Percentiles rank a stretch among this genome's conserved stretches.
phyloP scores from a whole-genome alignment of 345 rosid genomes.

The Brassica rapa region DNA sequence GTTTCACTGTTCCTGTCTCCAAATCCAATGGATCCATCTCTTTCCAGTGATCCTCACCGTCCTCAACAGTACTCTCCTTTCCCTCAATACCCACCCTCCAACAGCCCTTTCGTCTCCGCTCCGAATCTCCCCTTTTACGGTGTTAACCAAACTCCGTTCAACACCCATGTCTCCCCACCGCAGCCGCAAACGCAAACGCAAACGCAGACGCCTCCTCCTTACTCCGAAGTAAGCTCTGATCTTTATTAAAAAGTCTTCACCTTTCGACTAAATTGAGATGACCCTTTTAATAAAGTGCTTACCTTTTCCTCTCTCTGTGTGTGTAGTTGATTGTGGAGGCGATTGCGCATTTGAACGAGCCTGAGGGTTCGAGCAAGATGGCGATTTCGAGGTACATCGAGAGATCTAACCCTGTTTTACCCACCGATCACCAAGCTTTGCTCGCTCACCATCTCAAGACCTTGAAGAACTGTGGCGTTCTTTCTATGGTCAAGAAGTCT shows the following conservation, averaged over 20 bases:
- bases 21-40: constrained; percentile 40
- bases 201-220: neutral
- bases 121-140: neutral
- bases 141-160: neutral
- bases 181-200: constrained; percentile 4
- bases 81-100: neutral
- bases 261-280: neutral
- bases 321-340: constrained; percentile 72
- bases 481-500: constrained; percentile 64
- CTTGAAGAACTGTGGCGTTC: constrained; percentile 57
- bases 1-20: neutral
- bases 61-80: constrained; percentile 17
- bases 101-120: neutral
- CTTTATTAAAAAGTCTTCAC: neutral
- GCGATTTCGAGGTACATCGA: constrained; percentile 76
- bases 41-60: constrained; percentile 29
- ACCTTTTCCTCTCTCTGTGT: neutral
- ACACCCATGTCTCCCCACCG: constrained; percentile 7
- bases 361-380: constrained; percentile 75
- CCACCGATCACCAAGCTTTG: constrained; percentile 53
- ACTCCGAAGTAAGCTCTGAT: constrained; percentile 32
- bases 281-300: neutral
- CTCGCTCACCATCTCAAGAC: constrained; percentile 63
- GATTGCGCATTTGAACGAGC: constrained; percentile 64
- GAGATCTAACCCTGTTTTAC: constrained; percentile 47